Evolutionary conservation across 2,329 filamentous ascomycete genomes (phyloP).

Genomic region (Diaporthe helianthi): DNA sequence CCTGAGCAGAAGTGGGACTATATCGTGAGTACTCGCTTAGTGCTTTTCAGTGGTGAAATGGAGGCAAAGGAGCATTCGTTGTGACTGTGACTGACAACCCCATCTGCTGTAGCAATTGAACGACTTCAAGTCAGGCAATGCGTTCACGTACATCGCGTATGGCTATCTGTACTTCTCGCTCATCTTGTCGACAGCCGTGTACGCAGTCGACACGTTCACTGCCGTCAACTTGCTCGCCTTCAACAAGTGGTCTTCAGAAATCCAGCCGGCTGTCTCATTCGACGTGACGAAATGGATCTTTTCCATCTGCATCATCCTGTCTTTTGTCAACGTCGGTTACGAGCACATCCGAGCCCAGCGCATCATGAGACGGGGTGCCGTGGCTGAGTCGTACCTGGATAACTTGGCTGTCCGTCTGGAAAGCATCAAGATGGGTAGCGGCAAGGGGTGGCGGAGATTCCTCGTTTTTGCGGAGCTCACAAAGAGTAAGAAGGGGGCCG

Average conservation of each 20-base stretch:
- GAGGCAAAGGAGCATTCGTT: background rate
- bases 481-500: conserved; percentile 87
- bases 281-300: conserved; percentile 94
- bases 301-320: conserved; percentile 87
- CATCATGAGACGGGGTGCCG: conserved; percentile 83
- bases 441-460: conserved; percentile 86
- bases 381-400: conserved; percentile 92
- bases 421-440: conserved; percentile 76
- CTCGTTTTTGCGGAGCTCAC: conserved; percentile 92
- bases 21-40: conserved; percentile 65
- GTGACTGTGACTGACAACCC: conserved; percentile 25
- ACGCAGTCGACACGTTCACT: conserved; percentile 90
- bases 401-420: conserved; percentile 84
- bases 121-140: conserved; percentile 87
- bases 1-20: conserved; percentile 96
- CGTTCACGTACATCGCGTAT: conserved; percentile 80
- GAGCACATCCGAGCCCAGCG: conserved; percentile 81
- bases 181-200: conserved; percentile 81
- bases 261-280: conserved; percentile 79
- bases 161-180: conserved; percentile 83
- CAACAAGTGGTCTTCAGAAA: conserved; percentile 85
- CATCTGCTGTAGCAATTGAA: conserved; percentile 50
- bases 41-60: no score
- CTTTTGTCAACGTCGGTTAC: conserved; percentile 80
- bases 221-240: conserved; percentile 90